phyloP scores from a whole-genome alignment of 345 rosid genomes.

The Eucalyptus viminalis region DNA sequence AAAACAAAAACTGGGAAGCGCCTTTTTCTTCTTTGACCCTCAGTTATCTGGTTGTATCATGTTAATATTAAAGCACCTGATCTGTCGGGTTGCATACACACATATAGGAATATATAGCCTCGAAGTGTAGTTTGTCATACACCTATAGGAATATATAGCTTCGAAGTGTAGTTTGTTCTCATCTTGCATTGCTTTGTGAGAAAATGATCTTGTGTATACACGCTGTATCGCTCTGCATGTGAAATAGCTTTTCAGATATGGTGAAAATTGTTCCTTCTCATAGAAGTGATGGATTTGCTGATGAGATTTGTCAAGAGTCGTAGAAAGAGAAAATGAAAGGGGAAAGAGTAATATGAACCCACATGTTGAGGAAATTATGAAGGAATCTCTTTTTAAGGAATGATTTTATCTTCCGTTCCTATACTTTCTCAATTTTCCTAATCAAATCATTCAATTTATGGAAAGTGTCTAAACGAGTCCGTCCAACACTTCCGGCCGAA shows the following conservation, averaged over 20 bases:
- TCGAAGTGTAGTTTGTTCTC: background rate
- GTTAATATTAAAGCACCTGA: background rate
- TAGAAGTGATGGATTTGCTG: background rate
- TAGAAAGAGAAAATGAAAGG: background rate
- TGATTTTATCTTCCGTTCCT: background rate
- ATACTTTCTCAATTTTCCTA: background rate
- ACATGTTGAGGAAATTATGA: background rate
- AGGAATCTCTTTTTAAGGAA: background rate
- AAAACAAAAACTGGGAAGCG: background rate
- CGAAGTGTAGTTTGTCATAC: background rate
- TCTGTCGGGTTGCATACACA: background rate
- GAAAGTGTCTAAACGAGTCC: background rate
- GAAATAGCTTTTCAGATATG: background rate
- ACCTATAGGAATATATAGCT: background rate
- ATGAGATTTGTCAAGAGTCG: background rate
- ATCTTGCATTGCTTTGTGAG: background rate
- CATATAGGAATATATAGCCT: background rate
- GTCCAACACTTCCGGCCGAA: background rate
- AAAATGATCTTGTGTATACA: background rate
- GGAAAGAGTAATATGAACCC: background rate
- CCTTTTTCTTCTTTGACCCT: background rate
- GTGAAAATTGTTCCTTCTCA: background rate
- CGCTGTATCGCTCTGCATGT: background rate
- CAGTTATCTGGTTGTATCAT: background rate
- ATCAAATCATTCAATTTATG: background rate